Evolutionary conservation across 108 stramenopile genomes (phyloP), one percentile per base, ranked within the genome.

Genomic region (Cyclotella distinguenda): DNA sequence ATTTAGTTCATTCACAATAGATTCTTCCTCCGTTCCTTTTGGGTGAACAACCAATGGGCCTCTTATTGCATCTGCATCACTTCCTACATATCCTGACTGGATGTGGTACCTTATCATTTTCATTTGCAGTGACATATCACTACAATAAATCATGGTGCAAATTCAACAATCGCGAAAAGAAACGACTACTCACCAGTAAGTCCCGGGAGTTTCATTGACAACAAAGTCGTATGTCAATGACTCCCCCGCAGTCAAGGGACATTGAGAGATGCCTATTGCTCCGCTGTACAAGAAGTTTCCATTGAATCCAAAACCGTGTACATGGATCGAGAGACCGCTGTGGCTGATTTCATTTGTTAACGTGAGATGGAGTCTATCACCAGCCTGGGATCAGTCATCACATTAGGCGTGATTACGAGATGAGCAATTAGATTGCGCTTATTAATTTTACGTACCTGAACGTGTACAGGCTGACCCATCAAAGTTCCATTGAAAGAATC

Each of bases 41-140:
- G 70, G 70, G 25, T 71, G 70, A 13, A 71, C 70, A 54, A 71
- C 64, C 30, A 71, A 21, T 16, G 70, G 61, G 6, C 63, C 70
- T 45, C 51, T 38, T 27, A 71, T 38, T 23, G 51, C 40, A 44
- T 71, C 51, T 26, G 36, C 30, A 44, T 70, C 33, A 26, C 58
- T 25, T 2, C 56, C 57, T 34, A 59, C 13, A 30, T 55, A 40
- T 6, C 53, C 65, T 43, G 53, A 42, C 9, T 53, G 42, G 13
- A 43, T 54, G 21, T 53, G 51, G 38, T 66, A 54, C 51, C n/a
- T n/a, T n/a, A n/a, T n/a, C 55, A 56, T n/a, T n/a, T n/a, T n/a
- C n/a, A n/a, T n/a, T n/a, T n/a, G n/a, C n/a, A n/a, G n/a, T n/a
- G n/a, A n/a, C n/a, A n/a, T n/a, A n/a, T n/a, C n/a, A n/a, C n/a